These are phyloP conservation scores for Mallotus japonicus DNA, from an alignment of 441 rosid species.

Conservation along the genomic window DNA sequence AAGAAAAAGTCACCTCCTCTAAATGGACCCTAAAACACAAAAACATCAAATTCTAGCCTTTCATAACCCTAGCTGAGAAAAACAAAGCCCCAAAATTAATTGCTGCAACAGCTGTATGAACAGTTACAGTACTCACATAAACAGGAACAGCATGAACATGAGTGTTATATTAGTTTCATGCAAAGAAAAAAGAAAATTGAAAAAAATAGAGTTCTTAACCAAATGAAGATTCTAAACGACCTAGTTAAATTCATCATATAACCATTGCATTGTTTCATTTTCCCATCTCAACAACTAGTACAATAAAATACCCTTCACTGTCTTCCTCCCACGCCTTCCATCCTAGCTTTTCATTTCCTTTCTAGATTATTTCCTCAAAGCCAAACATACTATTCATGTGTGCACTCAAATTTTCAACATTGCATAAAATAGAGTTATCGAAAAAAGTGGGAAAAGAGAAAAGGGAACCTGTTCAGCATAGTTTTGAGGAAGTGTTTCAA, in stretches of 20 bases:
- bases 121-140: not conserved
- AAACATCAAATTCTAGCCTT: not conserved
- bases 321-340: not conserved
- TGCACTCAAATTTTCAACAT: not conserved
- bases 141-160: not conserved
- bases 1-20: not conserved
- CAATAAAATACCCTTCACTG: not conserved
- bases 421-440: not conserved
- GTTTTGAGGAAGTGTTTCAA: slow-evolving; percentile 96
- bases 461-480: slow-evolving; percentile 83
- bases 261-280: not conserved
- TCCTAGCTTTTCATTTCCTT: not conserved
- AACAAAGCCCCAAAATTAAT: not conserved
- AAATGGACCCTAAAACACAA: not conserved
- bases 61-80: not conserved
- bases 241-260: not conserved
- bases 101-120: not conserved
- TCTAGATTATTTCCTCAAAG: not conserved
- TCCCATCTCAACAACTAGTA: not conserved
- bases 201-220: not conserved
- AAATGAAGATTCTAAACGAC: slow-evolving; percentile 1
- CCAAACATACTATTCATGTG: not conserved
- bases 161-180: not conserved
- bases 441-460: not conserved
- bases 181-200: not conserved